Conservation (phyloP, 306 rosid genomes). For the Pterocarpus santalinus region DNA sequence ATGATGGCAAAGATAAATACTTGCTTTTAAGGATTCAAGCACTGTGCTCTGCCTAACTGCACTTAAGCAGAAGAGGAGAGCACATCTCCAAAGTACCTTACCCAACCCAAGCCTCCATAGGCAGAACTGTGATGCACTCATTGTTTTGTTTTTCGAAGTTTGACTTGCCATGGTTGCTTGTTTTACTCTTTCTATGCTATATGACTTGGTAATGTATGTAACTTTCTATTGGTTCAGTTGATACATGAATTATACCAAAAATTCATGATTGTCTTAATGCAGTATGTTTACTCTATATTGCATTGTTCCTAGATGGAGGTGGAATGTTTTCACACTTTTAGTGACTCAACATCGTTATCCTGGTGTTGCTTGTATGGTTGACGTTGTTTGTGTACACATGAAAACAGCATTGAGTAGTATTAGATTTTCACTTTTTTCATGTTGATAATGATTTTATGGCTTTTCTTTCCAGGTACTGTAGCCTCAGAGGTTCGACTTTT, state of each 20-base stretch:
- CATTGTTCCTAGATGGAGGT: slow-evolving; percentile 5
- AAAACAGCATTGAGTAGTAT: slow-evolving; percentile 1
- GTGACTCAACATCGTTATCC: slow-evolving; percentile 9
- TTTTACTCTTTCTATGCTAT: slow-evolving; percentile 35
- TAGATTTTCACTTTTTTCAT: slow-evolving; percentile 12
- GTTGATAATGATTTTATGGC: slow-evolving; percentile 22
- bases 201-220: neutral
- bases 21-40: neutral
- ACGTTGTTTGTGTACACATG: neutral
- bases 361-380: slow-evolving; percentile 7
- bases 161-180: slow-evolving; percentile 17
- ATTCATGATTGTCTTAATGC: slow-evolving; percentile 6
- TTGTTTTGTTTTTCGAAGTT: no score
- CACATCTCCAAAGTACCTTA: neutral
- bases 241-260: neutral
- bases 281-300: slow-evolving; percentile 10
- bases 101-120: neutral
- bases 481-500: slow-evolving; percentile 86
- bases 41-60: slow-evolving; percentile 11
- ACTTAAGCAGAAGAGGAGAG: slow-evolving; percentile 2
- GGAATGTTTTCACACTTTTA: slow-evolving; percentile 7
- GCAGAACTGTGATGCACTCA: neutral
- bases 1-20: slow-evolving; percentile 6
- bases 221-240: neutral
- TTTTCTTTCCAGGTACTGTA: slow-evolving; percentile 63